A percentile compares a stretch with the other conserved stretches of the same genome.
These are phyloP conservation scores for Telopea speciosissima DNA, from an alignment of 177 flowering plant genomes.

Conservation along the genomic window DNA sequence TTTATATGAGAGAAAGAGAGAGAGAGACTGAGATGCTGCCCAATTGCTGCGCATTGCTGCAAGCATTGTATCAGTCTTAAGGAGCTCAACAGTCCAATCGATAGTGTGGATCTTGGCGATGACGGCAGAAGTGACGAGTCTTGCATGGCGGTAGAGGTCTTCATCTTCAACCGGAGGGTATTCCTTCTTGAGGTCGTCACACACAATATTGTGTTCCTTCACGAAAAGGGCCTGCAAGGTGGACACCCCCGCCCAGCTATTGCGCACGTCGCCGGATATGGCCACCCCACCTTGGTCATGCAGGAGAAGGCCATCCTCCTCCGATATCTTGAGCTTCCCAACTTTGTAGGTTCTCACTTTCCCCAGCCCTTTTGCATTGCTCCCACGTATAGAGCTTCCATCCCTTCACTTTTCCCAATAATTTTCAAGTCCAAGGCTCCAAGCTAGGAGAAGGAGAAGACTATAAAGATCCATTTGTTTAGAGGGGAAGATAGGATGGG, in stretches of 20 bases:
- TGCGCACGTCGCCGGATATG: slow-evolving; percentile 44
- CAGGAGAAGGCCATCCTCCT: slow-evolving; percentile 35
- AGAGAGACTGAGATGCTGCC: slow-evolving; percentile 6
- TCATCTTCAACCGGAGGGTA: slow-evolving; percentile 35
- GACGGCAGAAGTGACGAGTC: slow-evolving; percentile 42
- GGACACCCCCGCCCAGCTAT: slow-evolving; percentile 51
- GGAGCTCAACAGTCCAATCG: slow-evolving; percentile 46
- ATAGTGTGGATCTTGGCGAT: slow-evolving; percentile 45
- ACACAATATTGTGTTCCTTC: slow-evolving; percentile 43
- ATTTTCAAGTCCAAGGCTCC: too few species aligned
- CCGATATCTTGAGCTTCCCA: slow-evolving; percentile 42
- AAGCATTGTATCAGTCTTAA: slow-evolving; percentile 34
- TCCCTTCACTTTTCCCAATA: slow-evolving; percentile 26
- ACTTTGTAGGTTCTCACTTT: slow-evolving; percentile 45
- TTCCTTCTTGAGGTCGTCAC: slow-evolving; percentile 43
- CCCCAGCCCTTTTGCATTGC: slow-evolving; percentile 22
- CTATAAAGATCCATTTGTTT: too few species aligned
- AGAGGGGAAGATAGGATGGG: too few species aligned
- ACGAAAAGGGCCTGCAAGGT: slow-evolving; percentile 40
- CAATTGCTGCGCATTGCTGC: slow-evolving; percentile 34
- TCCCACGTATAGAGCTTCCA: slow-evolving; percentile 50
- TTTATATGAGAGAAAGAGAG: too few species aligned
- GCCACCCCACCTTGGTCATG: slow-evolving; percentile 39
- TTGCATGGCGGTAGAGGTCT: slow-evolving; percentile 34
- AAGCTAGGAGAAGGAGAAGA: too few species aligned